A percentile compares a stretch with the other conserved stretches of the same genome.
These are phyloP conservation scores for Macrophomina tecta DNA, from an alignment of 2,329 filamentous ascomycete species.

Conservation along the genomic window DNA sequence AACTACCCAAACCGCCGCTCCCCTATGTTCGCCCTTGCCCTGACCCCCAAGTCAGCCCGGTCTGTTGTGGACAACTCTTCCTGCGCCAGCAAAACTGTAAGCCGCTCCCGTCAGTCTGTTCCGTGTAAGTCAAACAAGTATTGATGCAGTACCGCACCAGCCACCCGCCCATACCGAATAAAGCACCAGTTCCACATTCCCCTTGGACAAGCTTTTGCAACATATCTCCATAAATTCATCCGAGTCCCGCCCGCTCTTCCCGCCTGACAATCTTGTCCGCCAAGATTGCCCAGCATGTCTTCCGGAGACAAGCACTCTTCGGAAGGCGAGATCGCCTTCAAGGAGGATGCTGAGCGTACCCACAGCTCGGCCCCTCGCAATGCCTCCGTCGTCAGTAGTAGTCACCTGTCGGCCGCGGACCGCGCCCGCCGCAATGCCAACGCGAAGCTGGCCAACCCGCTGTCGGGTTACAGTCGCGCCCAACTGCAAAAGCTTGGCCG, in stretches of 20 bases:
- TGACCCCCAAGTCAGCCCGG: background rate
- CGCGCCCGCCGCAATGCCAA: constrained; percentile 45
- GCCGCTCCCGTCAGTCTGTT: constrained; percentile 1
- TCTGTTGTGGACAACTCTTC: background rate
- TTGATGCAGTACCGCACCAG: background rate
- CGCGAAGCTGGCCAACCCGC: constrained; percentile 61
- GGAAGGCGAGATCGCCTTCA: constrained; percentile 31
- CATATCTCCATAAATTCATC: background rate
- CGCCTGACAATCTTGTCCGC: background rate
- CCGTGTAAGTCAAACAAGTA: background rate
- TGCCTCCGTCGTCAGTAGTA: constrained; percentile 31
- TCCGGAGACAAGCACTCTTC: constrained; percentile 28
- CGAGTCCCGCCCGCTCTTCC: background rate
- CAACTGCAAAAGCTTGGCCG: constrained; percentile 64
- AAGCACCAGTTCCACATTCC: background rate
- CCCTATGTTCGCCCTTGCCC: background rate
- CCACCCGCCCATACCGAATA: background rate
- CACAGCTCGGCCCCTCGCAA: constrained; percentile 29
- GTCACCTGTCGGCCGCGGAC: constrained; percentile 44
- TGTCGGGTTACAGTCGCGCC: constrained; percentile 55
- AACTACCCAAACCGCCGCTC: background rate
- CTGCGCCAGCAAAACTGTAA: constrained; percentile 11
- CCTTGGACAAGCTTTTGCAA: background rate
- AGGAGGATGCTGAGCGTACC: constrained; percentile 24
- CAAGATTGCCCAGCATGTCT: constrained; percentile 22